A percentile compares a stretch with the other conserved stretches of the same genome.
Evolutionary conservation across 2,329 filamentous ascomycete genomes (phyloP).

Genomic region (Colletotrichum gloeosporioides): DNA sequence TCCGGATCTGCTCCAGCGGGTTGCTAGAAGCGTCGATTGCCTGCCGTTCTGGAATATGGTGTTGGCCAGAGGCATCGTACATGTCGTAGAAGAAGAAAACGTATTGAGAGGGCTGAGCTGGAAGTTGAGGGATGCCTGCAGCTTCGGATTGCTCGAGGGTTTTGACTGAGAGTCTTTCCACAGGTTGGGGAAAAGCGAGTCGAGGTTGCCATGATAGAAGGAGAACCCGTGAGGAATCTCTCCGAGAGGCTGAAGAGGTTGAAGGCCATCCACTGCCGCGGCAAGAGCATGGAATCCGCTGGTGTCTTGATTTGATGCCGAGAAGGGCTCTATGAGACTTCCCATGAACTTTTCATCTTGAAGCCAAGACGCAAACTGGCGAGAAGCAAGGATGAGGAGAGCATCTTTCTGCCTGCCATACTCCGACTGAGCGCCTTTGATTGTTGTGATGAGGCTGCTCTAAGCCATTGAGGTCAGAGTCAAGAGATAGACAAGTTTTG

Average conservation of each 20-base stretch:
- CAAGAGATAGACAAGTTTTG: background rate
- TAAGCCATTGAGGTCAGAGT: background rate
- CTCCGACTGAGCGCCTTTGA: background rate
- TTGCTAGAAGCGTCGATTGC: slow-evolving; percentile 61
- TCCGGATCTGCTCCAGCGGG: slow-evolving; percentile 37
- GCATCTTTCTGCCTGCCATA: slow-evolving; percentile 33
- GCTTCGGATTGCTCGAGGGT: background rate
- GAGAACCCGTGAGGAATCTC: slow-evolving; percentile 52
- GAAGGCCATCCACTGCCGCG: slow-evolving; percentile 62
- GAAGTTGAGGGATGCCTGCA: slow-evolving; percentile 12
- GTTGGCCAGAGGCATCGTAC: slow-evolving; percentile 73
- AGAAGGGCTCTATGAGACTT: slow-evolving; percentile 21
- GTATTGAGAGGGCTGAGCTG: background rate
- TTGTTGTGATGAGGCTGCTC: background rate
- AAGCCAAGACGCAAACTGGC: slow-evolving; percentile 51
- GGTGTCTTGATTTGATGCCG: background rate
- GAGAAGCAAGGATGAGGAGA: slow-evolving; percentile 56
- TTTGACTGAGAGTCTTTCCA: slow-evolving; percentile 35
- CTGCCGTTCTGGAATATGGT: slow-evolving; percentile 78
- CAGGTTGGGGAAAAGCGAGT: slow-evolving; percentile 48
- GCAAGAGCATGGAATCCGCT: slow-evolving; percentile 51
- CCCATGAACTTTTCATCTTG: slow-evolving; percentile 48
- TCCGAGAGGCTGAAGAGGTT: slow-evolving; percentile 36
- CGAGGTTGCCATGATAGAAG: slow-evolving; percentile 49
- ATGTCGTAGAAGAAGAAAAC: slow-evolving; percentile 21